Evolutionary conservation across 768 basidiomycete species (phyloP).

Genomic region (Mycena metata): DNA sequence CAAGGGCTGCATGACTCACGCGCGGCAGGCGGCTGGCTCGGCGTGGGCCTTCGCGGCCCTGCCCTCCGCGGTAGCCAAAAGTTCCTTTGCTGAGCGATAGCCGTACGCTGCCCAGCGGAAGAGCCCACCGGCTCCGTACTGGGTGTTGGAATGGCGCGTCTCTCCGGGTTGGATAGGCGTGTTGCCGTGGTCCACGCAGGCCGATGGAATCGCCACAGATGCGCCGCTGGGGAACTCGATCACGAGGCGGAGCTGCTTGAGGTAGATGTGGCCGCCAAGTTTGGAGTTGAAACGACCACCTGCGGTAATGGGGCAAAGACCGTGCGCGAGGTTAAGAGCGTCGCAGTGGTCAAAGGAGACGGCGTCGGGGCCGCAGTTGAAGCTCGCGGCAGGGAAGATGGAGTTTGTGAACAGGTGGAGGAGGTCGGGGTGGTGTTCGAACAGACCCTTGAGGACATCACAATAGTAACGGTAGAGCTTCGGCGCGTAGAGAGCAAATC

Average conservation of each 20-base stretch:
- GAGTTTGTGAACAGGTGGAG: not conserved
- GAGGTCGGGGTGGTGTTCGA: conserved; percentile 4
- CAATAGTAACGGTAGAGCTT: not conserved
- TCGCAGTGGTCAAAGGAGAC: conserved; percentile 19
- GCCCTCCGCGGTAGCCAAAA: not conserved
- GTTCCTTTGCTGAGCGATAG: not conserved
- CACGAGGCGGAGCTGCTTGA: conserved; percentile 28
- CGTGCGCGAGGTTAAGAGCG: conserved; percentile 16
- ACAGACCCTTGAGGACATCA: not conserved
- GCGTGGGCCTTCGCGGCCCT: not conserved
- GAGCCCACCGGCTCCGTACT: conserved; percentile 34
- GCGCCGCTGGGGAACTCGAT: conserved; percentile 34
- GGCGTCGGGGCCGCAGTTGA: conserved; percentile 3
- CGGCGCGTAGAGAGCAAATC: not conserved
- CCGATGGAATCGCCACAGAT: not conserved
- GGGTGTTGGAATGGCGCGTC: conserved; percentile 36
- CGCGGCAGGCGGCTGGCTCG: not conserved
- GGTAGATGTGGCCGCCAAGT: conserved; percentile 15
- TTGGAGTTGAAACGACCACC: conserved; percentile 7
- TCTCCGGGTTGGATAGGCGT: conserved; percentile 32
- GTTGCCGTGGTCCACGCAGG: conserved; percentile 29
- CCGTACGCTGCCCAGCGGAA: conserved; percentile 10
- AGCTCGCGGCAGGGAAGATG: not conserved
- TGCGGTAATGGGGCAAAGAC: conserved; percentile 22
- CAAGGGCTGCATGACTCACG: too few species aligned